Evolutionary conservation across 345 rosid genomes (phyloP), one percentile per base, ranked within the genome.

Genomic region (Aegle marmelos): DNA sequence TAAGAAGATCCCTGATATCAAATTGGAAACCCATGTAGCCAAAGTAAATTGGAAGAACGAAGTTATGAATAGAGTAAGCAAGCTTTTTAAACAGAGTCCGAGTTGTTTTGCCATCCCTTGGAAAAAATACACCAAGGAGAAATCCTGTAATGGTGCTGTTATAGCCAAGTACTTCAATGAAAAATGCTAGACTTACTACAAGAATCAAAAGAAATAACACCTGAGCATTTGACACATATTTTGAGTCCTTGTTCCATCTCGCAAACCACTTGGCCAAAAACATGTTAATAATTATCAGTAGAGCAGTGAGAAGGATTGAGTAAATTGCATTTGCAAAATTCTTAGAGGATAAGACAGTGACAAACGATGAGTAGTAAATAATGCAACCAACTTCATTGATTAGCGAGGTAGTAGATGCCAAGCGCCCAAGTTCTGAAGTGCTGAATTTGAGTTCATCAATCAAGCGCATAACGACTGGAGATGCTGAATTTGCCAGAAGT

Each of bases 21-120:
- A 93, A 85, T 59, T 91, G 94, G 73, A 93, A 93, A 30, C 97
- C 99, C 5, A 89, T 82, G 73, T 87, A 92, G 74, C 99, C 95
- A 6, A 91, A 95, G 80, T 88, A 95, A 7, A 93, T 84, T 3
- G 99, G 99, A 24, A 95, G 91, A 11, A 95, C 60, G 79, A 93
- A 92, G 79, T 89, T 93, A 73, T 93, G 81, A 48, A 90, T 88
- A n/a, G 91, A 86, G 64, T 89, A 93, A 59, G 86, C 82, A 76
- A 95, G 86, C 73, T 90, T 90, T 22, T 76, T 82, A 58, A 90
- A 25, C 87, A 95, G 71, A 5, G 99, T 95, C 79, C 98, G 73
- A 21, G 86, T 83, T 3, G 93, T 86, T 78, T 93, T 93, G 16
- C 99, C 98, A 80, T 91, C 89, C 74, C 95, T 82, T 0, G 99